Evolutionary conservation across 176 grass and related monocot species (phyloP).

Genomic region (Triticum dicoccoides): DNA sequence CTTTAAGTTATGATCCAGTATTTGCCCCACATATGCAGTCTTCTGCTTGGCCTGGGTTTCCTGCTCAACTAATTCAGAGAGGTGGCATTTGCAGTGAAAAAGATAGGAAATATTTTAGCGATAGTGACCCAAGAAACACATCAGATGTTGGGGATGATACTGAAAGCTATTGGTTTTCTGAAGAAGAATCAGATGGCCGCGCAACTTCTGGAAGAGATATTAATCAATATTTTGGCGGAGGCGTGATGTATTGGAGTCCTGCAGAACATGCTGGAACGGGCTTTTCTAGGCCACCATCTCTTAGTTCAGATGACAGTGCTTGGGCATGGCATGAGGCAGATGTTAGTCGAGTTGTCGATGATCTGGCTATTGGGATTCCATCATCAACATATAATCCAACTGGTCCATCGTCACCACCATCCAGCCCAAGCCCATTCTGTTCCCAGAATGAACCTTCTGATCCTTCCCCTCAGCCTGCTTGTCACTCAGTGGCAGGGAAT

Average conservation of each 20-base stretch:
- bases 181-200: conserved; percentile 76
- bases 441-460: conserved; percentile 46
- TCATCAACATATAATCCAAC: conserved; percentile 50
- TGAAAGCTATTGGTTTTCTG: conserved; percentile 90
- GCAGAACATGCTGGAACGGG: conserved; percentile 77
- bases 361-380: conserved; percentile 63
- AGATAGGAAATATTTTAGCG: conserved; percentile 49
- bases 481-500: conserved; percentile 51
- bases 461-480: conserved; percentile 38
- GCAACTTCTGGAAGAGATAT: conserved; percentile 73
- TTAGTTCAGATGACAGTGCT: conserved; percentile 94
- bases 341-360: conserved; percentile 84
- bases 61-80: conserved; percentile 56
- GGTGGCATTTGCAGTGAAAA: conserved; percentile 58
- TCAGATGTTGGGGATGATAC: conserved; percentile 76
- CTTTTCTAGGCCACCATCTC: conserved; percentile 81
- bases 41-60: conserved; percentile 59
- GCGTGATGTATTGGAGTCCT: conserved; percentile 99
- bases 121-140: conserved; percentile 52
- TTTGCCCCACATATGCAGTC: conserved; percentile 63
- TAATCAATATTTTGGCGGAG: conserved; percentile 97
- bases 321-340: conserved; percentile 99
- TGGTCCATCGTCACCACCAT: conserved; percentile 64
- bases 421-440: conserved; percentile 49
- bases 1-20: conserved; percentile 66